These are phyloP conservation scores for Cytospora piceae DNA, from an alignment of 2,329 filamentous ascomycete species.

Conservation along the genomic window DNA sequence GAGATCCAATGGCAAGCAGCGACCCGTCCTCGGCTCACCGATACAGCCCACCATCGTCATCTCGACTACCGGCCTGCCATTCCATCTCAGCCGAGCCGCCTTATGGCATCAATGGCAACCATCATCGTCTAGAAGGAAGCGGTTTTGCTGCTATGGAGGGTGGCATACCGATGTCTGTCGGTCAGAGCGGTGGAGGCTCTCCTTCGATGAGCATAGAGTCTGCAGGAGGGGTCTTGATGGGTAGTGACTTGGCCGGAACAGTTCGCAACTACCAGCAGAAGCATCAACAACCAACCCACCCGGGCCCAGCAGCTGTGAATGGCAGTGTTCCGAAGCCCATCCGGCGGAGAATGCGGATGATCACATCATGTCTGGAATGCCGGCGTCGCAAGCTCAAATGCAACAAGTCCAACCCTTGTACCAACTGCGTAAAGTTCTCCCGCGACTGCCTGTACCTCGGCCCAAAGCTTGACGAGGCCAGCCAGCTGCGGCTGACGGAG, in stretches of 20 bases:
- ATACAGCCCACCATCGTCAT: conserved; percentile 8
- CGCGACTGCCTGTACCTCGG: conserved; percentile 67
- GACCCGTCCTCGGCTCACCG: conserved; percentile 9
- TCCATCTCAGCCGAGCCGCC: neutral
- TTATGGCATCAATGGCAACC: neutral
- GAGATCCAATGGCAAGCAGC: conserved; percentile 20
- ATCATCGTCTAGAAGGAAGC: conserved; percentile 7
- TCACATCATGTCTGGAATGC: conserved; percentile 72
- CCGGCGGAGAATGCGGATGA: conserved; percentile 65
- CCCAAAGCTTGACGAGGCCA: conserved; percentile 68
- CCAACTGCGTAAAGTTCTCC: conserved; percentile 62
- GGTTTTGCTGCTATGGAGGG: conserved; percentile 1
- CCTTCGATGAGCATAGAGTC: conserved; percentile 4
- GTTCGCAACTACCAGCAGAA: conserved; percentile 6
- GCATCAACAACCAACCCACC: neutral
- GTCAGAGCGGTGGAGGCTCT: conserved; percentile 1
- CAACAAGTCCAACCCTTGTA: conserved; percentile 73
- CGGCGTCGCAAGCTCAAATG: conserved; percentile 78
- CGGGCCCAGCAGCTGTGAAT: conserved; percentile 6
- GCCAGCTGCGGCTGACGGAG: conserved; percentile 71
- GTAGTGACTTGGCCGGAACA: conserved; percentile 1
- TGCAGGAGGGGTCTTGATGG: neutral
- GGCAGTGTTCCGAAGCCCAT: conserved; percentile 46
- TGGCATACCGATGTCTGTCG: conserved; percentile 7
- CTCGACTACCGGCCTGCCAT: conserved; percentile 6